phyloP scores from a whole-genome alignment of 441 rosid genomes.

The Adansonia grandidieri region DNA sequence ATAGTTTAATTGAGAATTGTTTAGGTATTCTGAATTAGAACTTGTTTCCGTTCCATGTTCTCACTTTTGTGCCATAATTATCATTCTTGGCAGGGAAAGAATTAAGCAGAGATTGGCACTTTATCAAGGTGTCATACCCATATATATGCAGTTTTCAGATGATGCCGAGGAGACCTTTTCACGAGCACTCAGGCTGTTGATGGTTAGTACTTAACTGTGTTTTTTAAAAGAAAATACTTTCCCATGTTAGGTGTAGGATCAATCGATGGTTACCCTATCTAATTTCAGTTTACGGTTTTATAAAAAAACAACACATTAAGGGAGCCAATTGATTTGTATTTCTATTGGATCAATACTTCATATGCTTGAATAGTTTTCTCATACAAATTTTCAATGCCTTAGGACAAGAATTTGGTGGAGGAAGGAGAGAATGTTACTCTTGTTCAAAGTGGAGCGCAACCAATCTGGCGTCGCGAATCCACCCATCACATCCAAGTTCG shows the following conservation, averaged over 20 bases:
- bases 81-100: conserved; percentile 61
- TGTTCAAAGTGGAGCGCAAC: conserved; percentile 93
- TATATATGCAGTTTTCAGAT: conserved; percentile 82
- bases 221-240: neutral
- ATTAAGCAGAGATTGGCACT: conserved; percentile 85
- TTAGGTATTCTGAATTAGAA: neutral
- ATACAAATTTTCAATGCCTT: conserved; percentile 23
- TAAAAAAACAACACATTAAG: neutral
- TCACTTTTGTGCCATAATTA: conserved; percentile 7
- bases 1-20: neutral
- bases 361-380: conserved; percentile 11
- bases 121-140: conserved; percentile 88
- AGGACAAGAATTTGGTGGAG: conserved; percentile 68
- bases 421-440: conserved; percentile 74
- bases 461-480: conserved; percentile 93
- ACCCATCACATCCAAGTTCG: conserved; percentile 96
- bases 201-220: conserved; percentile 40
- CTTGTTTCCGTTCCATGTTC: neutral
- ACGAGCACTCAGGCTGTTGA: conserved; percentile 64
- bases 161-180: conserved; percentile 91
- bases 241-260: neutral
- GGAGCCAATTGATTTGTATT: neutral
- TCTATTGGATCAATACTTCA: conserved; percentile 14
- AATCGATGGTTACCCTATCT: neutral
- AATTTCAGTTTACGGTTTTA: neutral